Conservation (phyloP, 768 basidiomycete genomes). For the Phanerochaete sordida region DNA sequence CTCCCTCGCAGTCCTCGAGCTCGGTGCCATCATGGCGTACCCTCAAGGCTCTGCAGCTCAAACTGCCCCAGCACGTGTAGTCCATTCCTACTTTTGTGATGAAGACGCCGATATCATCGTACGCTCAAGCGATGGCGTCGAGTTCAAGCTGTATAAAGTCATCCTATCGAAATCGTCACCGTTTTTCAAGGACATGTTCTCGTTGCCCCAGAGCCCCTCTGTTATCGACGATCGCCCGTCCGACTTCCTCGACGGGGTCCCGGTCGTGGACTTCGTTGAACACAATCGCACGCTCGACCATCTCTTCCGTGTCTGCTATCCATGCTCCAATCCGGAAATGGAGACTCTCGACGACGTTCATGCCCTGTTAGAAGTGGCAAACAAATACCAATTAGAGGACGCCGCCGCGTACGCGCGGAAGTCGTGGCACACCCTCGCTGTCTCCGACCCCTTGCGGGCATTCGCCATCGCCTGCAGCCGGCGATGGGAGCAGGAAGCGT, state of each 20-base stretch:
- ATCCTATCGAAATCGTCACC: constrained; percentile 12
- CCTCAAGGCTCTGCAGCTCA: neutral
- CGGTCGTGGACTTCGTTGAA: constrained; percentile 7
- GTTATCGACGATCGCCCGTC: neutral
- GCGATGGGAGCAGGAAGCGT: constrained; percentile 8
- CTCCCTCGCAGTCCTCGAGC: neutral
- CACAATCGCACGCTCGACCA: constrained; percentile 1
- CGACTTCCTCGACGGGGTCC: constrained; percentile 7
- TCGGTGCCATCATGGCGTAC: neutral
- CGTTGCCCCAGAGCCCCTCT: constrained; percentile 6
- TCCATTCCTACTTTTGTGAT: constrained; percentile 5
- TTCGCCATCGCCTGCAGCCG: constrained; percentile 12
- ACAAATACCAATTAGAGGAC: constrained; percentile 13
- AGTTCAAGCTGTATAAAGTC: constrained; percentile 8
- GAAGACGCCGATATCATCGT: constrained; percentile 14
- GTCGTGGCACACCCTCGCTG: constrained; percentile 2
- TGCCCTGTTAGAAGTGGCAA: constrained; percentile 5
- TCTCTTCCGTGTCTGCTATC: constrained; percentile 12
- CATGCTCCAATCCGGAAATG: constrained; percentile 2
- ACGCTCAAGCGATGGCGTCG: constrained; percentile 2
- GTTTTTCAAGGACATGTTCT: constrained; percentile 12
- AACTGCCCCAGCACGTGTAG: neutral
- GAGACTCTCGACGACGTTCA: neutral
- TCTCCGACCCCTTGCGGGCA: constrained; percentile 6
- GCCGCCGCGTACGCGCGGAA: neutral